Percentiles rank a stretch among this genome's conserved stretches.
phyloP scores from a whole-genome alignment of 257 asterid genomes.

The Phtheirospermum japonicum region DNA sequence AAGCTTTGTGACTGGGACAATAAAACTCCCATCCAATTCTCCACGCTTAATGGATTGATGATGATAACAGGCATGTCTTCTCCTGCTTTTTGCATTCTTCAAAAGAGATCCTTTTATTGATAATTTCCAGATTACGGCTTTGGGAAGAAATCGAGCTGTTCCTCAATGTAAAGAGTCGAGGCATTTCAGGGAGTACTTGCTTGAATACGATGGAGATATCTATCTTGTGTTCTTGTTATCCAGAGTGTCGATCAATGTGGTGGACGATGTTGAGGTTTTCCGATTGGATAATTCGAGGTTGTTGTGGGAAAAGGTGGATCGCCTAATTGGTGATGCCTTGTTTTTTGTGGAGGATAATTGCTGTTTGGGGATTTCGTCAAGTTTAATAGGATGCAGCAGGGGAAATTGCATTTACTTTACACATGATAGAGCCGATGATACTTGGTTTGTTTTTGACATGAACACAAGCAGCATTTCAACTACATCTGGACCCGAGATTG shows the following conservation, averaged over 20 bases:
- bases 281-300: neutral
- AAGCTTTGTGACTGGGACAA: too few relatives aligned
- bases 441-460: neutral
- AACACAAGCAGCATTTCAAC: neutral
- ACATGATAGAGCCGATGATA: neutral
- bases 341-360: neutral
- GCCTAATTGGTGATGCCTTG: neutral
- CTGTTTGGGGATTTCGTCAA: neutral
- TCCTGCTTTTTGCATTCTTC: neutral
- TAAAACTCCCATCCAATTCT: too few relatives aligned
- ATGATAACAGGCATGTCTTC: neutral
- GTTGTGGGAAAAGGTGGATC: neutral
- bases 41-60: too few relatives aligned
- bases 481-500: neutral
- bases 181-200: neutral
- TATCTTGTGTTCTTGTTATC: neutral
- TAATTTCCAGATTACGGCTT: neutral
- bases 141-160: neutral
- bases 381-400: neutral
- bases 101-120: too few relatives aligned
- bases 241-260: neutral
- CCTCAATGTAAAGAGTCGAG: neutral
- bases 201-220: neutral
- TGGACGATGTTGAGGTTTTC: neutral
- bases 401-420: neutral